Conservation (phyloP, 2,329 filamentous ascomycete species). For the Fusarium ambrosium region DNA sequence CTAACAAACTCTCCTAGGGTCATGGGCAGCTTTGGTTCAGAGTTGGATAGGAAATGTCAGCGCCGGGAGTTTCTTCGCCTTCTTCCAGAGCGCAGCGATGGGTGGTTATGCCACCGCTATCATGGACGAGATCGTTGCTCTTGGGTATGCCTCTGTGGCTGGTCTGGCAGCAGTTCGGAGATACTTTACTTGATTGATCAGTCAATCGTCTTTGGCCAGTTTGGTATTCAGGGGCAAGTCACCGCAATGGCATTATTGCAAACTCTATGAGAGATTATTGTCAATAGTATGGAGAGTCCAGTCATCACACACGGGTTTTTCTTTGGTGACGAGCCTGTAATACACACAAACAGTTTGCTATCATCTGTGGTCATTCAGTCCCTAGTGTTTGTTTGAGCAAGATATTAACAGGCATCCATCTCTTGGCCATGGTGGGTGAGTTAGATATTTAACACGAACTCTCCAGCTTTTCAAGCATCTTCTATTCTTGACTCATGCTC, state of each 20-base stretch:
- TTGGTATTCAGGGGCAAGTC: neutral
- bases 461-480: neutral
- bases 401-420: neutral
- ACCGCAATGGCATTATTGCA: neutral
- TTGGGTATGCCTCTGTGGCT: neutral
- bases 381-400: neutral
- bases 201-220: neutral
- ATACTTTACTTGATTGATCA: neutral
- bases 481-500: neutral
- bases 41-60: neutral
- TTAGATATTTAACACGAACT: neutral
- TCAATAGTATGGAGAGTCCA: neutral
- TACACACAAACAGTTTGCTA: neutral
- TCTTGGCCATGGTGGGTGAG: neutral
- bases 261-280: neutral
- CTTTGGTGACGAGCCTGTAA: neutral
- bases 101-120: neutral
- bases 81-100: neutral
- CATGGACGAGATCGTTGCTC: neutral
- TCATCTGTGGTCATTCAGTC: neutral
- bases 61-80: neutral
- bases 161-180: neutral
- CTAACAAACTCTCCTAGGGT: neutral
- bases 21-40: neutral
- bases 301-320: neutral